Percentiles rank a stretch among this genome's conserved stretches.
Evolutionary conservation across 495 filamentous ascomycete genomes (phyloP).

Genomic region (Tuber borchii): DNA sequence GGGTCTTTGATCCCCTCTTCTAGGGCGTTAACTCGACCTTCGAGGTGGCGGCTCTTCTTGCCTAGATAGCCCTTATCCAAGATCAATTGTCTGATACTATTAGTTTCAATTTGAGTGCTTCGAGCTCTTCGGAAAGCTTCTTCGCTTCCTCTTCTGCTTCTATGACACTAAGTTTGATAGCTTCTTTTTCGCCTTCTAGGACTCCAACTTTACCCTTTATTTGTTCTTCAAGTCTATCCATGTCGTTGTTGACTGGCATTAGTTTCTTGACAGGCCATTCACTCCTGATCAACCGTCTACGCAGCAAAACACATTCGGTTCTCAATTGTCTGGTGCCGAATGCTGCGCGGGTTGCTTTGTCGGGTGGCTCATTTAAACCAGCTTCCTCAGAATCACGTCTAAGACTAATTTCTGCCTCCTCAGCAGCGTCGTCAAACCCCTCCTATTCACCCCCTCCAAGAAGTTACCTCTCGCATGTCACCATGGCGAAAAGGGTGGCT

Average conservation of each 20-base stretch:
- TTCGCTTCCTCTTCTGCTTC: constrained; percentile 25
- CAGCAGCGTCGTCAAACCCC: constrained; percentile 36
- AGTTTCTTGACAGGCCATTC: constrained; percentile 23
- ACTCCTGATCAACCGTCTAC: constrained; percentile 19
- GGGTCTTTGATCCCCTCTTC: constrained; percentile 3
- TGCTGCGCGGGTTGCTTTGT: constrained; percentile 34
- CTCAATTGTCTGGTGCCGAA: constrained; percentile 37
- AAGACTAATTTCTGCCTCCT: constrained; percentile 36
- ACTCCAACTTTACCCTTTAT: constrained; percentile 15
- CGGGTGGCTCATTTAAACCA: constrained; percentile 26
- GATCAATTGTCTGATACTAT: constrained; percentile 7
- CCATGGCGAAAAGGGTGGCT: no score
- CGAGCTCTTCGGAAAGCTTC: constrained; percentile 17
- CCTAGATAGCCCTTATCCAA: constrained; percentile 17
- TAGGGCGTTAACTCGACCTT: constrained; percentile 11
- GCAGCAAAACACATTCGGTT: constrained; percentile 21
- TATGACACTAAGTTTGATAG: constrained; percentile 13
- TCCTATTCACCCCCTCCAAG: constrained; percentile 31
- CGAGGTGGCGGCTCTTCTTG: constrained; percentile 10
- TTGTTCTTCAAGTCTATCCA: constrained; percentile 5
- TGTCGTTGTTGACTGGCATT: constrained; percentile 15
- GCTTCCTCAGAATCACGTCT: constrained; percentile 28
- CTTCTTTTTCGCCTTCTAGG: constrained; percentile 16
- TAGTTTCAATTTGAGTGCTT: constrained; percentile 23
- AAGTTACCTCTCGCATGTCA: constrained; percentile 6